These are phyloP conservation scores for Eimeria nieschulzi DNA, from an alignment of 169 alveolate genomes.

Conservation along the genomic window DNA sequence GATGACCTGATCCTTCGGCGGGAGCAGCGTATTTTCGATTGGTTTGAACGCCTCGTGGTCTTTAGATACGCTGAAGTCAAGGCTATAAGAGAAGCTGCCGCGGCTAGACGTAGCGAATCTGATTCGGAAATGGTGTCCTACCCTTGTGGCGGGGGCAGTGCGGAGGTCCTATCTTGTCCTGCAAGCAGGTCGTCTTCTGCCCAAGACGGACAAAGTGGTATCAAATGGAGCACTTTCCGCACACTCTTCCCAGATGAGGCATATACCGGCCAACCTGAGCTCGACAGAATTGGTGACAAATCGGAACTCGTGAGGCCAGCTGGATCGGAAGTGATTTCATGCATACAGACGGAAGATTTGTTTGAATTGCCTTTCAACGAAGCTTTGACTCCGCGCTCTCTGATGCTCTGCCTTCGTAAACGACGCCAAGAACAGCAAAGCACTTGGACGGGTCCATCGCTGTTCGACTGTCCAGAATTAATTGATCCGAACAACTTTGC, in stretches of 20 bases:
- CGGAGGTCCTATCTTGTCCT: not conserved
- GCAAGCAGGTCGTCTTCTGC: not conserved
- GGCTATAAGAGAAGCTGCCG: not conserved
- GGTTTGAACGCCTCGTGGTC: constrained; percentile 33
- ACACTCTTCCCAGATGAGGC: constrained; percentile 22
- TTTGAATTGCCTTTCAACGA: constrained; percentile 21
- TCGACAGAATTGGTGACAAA: not conserved
- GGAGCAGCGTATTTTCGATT: constrained; percentile 25
- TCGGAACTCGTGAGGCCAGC: not conserved
- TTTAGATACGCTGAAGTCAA: constrained; percentile 28
- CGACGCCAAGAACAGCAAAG: constrained; percentile 3
- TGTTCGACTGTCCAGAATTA: not conserved
- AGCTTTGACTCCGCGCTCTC: not conserved
- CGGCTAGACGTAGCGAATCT: not conserved
- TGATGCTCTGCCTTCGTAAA: not conserved
- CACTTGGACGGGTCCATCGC: not conserved
- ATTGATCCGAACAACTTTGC: not conserved
- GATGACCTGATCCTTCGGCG: constrained; percentile 2
- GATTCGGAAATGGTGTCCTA: not conserved
- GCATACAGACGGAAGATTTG: constrained; percentile 43
- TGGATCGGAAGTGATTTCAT: not conserved
- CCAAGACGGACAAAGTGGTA: constrained; percentile 1
- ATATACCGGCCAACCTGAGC: not conserved
- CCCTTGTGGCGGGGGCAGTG: not conserved
- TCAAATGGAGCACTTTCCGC: constrained; percentile 29